Evolutionary conservation across 768 basidiomycete species (phyloP).

Genomic region (Hygrocybe coccinea): DNA sequence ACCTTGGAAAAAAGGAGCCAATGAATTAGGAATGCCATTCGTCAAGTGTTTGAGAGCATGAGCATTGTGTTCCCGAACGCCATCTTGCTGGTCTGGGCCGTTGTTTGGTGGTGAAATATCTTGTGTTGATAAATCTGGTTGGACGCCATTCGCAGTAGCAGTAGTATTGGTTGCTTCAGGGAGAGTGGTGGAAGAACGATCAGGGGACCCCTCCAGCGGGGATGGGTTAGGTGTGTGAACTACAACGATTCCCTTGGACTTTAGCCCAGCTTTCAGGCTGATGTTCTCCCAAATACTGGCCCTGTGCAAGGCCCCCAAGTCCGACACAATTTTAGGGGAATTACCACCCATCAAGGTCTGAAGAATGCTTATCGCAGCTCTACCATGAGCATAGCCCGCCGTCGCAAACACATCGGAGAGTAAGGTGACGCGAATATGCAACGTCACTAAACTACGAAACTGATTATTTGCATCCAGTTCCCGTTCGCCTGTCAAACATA

Average conservation of each 20-base stretch:
- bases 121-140: conserved; percentile 12
- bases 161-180: conserved; percentile 32
- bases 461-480: conserved; percentile 48
- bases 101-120: conserved; percentile 16
- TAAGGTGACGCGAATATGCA: conserved; percentile 76
- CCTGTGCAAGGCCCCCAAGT: conserved; percentile 78
- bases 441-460: conserved; percentile 68
- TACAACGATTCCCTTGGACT: conserved; percentile 50
- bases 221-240: conserved; percentile 40
- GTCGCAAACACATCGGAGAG: conserved; percentile 86
- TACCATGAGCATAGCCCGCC: conserved; percentile 74
- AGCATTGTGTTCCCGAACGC: conserved; percentile 58
- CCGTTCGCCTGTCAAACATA: conserved; percentile 37
- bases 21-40: conserved; percentile 65
- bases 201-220: conserved; percentile 47
- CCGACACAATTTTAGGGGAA: conserved; percentile 56
- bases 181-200: conserved; percentile 38
- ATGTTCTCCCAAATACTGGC: conserved; percentile 86
- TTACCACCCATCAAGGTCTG: conserved; percentile 66
- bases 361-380: conserved; percentile 68
- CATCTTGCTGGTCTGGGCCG: conserved; percentile 35
- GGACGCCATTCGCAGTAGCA: conserved; percentile 31
- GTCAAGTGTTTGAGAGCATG: conserved; percentile 75
- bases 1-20: conserved; percentile 89
- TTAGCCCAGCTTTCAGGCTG: conserved; percentile 57